A percentile compares a stretch with the other conserved stretches of the same genome.
Conservation (phyloP, 176 grass and related monocot species). For the Oryza officinalis region DNA sequence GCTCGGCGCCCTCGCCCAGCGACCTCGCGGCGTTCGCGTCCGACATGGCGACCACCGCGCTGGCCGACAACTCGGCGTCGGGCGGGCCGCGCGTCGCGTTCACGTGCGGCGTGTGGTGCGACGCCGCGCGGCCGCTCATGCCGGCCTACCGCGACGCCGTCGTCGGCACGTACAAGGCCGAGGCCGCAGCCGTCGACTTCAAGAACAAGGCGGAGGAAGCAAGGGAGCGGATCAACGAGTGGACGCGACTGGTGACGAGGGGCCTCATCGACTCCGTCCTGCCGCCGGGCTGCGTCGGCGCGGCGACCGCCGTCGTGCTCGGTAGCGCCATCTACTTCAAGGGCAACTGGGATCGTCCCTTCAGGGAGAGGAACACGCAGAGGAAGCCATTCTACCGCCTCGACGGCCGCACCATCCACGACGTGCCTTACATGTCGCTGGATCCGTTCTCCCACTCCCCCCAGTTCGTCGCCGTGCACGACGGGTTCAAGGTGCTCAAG, state of each 20-base stretch:
- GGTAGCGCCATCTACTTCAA: conserved; percentile 50
- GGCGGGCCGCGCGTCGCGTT: conserved; percentile 19
- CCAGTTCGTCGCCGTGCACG: conserved; percentile 7
- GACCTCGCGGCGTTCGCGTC: neutral
- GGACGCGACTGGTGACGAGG: neutral
- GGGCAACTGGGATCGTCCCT: conserved; percentile 23
- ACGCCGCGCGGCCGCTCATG: conserved; percentile 15
- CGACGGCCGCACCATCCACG: neutral
- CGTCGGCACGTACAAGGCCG: neutral
- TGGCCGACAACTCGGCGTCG: neutral
- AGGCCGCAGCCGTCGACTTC: conserved; percentile 23
- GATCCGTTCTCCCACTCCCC: neutral
- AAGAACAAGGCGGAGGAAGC: neutral
- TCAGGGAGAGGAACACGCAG: neutral
- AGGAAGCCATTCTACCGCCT: conserved; percentile 25
- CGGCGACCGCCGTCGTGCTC: neutral
- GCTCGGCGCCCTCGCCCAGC: neutral
- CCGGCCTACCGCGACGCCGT: conserved; percentile 6
- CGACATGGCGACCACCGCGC: neutral
- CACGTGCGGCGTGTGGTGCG: conserved; percentile 27
- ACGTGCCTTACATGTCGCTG: conserved; percentile 38
- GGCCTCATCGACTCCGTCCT: neutral
- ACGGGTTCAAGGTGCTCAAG: conserved; percentile 9
- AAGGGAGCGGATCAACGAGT: conserved; percentile 8
- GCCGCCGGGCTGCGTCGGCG: neutral